Evolutionary conservation across 345 rosid species (phyloP).

Genomic region (Lepidium aucheri): DNA sequence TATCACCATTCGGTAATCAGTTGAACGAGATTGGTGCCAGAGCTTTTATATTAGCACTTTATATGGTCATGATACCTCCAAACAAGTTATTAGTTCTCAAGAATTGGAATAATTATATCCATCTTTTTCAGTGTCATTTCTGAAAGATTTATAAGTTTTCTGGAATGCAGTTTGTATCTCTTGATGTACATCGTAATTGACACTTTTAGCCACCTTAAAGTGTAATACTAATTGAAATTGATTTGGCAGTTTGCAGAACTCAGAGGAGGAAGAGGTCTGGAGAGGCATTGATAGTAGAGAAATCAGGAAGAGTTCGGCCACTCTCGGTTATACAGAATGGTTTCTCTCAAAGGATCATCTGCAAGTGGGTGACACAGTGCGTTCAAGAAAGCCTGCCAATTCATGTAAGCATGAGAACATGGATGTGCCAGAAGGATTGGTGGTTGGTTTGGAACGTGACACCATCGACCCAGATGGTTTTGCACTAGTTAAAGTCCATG

Average conservation of each 20-base stretch:
- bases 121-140: not conserved
- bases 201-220: not conserved
- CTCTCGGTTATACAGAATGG: constrained; percentile 64
- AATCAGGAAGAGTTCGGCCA: constrained; percentile 28
- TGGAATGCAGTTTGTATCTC: not conserved
- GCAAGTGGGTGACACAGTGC: constrained; percentile 68
- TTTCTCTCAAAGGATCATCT: constrained; percentile 71
- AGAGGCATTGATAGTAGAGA: constrained; percentile 34
- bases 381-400: constrained; percentile 72
- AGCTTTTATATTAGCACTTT: not conserved
- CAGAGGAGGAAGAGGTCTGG: constrained; percentile 48
- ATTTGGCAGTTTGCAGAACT: constrained; percentile 55
- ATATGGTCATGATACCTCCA: not conserved
- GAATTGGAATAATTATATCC: not conserved
- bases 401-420: constrained; percentile 54
- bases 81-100: not conserved
- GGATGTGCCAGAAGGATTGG: constrained; percentile 77
- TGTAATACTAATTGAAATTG: constrained; percentile 6
- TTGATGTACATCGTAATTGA: not conserved
- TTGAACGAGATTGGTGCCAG: not conserved
- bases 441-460: constrained; percentile 61
- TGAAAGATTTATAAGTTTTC: not conserved
- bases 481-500: constrained; percentile 75
- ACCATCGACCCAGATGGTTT: constrained; percentile 48
- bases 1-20: not conserved